A percentile compares a stretch with the other conserved stretches of the same genome.
Conservation (phyloP, 495 filamentous ascomycete genomes). For the Penicillium mononematosum region DNA sequence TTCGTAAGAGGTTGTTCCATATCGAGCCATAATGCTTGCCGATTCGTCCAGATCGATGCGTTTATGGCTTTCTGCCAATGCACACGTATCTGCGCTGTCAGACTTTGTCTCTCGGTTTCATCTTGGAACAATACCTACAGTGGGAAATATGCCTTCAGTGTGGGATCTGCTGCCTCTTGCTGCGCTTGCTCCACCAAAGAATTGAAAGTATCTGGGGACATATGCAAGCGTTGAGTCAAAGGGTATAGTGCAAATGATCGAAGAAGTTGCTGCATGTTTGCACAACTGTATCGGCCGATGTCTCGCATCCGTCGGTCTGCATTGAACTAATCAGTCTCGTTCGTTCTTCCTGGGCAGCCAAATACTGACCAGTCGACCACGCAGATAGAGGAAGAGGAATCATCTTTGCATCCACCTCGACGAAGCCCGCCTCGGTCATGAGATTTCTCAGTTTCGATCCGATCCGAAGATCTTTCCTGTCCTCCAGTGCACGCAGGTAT, state of each 20-base stretch:
- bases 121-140: slow-evolving; percentile 50
- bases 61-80: slow-evolving; percentile 53
- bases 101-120: background rate
- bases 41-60: slow-evolving; percentile 1
- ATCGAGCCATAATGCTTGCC: background rate
- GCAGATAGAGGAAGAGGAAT: slow-evolving; percentile 70
- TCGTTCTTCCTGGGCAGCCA: background rate
- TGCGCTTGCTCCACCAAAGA: slow-evolving; percentile 65
- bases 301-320: slow-evolving; percentile 59
- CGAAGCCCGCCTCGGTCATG: slow-evolving; percentile 68
- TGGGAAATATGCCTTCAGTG: slow-evolving; percentile 74
- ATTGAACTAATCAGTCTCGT: slow-evolving; percentile 7
- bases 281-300: slow-evolving; percentile 61
- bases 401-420: slow-evolving; percentile 68
- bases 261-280: slow-evolving; percentile 61
- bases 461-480: slow-evolving; percentile 68
- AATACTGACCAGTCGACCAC: slow-evolving; percentile 66
- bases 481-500: slow-evolving; percentile 64
- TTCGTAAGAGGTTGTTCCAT: background rate
- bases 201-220: slow-evolving; percentile 63
- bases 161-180: slow-evolving; percentile 61
- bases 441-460: slow-evolving; percentile 60
- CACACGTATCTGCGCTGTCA: slow-evolving; percentile 53
- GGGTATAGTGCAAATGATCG: slow-evolving; percentile 64
- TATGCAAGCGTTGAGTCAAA: slow-evolving; percentile 53